Percentiles rank a stretch among this genome's conserved stretches.
Conservation (phyloP, 2,329 filamentous ascomycete genomes). For the Pleoardoris graminearum region DNA sequence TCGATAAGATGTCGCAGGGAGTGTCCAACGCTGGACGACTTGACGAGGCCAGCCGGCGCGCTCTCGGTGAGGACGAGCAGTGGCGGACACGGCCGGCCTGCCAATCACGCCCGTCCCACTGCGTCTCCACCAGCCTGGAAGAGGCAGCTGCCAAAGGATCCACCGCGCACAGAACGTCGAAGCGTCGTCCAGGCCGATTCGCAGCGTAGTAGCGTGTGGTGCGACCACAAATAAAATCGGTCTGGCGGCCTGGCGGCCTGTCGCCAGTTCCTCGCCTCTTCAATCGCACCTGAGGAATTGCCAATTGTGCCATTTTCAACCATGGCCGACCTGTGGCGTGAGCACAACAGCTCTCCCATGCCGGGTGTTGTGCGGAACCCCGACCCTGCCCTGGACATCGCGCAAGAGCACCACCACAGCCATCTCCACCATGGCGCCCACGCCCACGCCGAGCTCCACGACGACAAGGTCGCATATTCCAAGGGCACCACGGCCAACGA, state of each 20-base stretch:
- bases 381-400: constrained; percentile 45
- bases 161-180: constrained; percentile 20
- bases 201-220: constrained; percentile 34
- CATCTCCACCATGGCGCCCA: constrained; percentile 45
- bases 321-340: constrained; percentile 38
- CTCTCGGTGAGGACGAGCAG: constrained; percentile 5
- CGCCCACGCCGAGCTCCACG: constrained; percentile 28
- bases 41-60: constrained; percentile 8
- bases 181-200: constrained; percentile 32
- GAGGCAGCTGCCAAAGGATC: constrained; percentile 41
- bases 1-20: constrained; percentile 36
- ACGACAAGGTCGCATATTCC: constrained; percentile 40
- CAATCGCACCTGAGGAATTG: constrained; percentile 33
- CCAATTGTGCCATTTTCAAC: constrained; percentile 29
- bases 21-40: constrained; percentile 17
- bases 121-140: constrained; percentile 31
- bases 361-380: constrained; percentile 36
- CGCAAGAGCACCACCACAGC: constrained; percentile 43
- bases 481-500: constrained; percentile 42
- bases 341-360: constrained; percentile 43
- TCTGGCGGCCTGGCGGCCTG: constrained; percentile 17
- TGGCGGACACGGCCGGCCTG: constrained; percentile 36
- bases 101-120: constrained; percentile 29
- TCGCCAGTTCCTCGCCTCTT: constrained; percentile 32
- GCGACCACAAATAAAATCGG: constrained; percentile 38